Evolutionary conservation across 139 green algal species (phyloP).

Genomic region (Chlorella sp.): DNA sequence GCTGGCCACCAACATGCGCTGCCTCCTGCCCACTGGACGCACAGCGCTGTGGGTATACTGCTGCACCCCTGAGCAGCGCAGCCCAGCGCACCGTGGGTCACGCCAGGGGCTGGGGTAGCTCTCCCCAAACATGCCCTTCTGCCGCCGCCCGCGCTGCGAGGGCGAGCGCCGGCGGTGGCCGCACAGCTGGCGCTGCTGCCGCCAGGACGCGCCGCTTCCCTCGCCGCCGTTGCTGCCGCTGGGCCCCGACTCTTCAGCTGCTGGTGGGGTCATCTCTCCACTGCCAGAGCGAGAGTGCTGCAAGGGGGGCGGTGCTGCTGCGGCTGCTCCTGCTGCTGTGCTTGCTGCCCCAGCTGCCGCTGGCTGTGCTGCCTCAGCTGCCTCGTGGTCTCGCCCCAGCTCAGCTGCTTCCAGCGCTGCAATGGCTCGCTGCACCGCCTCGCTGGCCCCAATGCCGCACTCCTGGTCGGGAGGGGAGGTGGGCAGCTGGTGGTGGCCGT

Average conservation of each 20-base stretch:
- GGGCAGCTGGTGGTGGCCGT: neutral
- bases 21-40: too few species aligned
- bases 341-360: neutral
- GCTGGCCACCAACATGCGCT: too few species aligned
- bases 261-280: neutral
- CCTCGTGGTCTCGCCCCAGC: neutral
- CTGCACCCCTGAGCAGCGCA: too few species aligned
- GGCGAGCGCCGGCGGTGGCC: neutral
- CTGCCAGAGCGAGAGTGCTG: neutral
- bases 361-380: neutral
- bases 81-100: constrained; percentile 16
- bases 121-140: constrained; percentile 54
- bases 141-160: neutral
- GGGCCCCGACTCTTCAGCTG: too few species aligned
- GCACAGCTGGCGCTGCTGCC: neutral
- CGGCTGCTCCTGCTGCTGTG: neutral
- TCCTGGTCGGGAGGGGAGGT: neutral
- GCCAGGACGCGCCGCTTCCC: neutral
- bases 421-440: neutral
- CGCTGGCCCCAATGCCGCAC: neutral
- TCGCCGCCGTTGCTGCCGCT: neutral
- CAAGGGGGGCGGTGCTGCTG: too few species aligned
- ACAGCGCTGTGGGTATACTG: too few species aligned
- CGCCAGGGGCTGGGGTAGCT: constrained; percentile 41
- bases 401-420: neutral